Conservation (phyloP, 768 basidiomycete species). For the Russula sp. region DNA sequence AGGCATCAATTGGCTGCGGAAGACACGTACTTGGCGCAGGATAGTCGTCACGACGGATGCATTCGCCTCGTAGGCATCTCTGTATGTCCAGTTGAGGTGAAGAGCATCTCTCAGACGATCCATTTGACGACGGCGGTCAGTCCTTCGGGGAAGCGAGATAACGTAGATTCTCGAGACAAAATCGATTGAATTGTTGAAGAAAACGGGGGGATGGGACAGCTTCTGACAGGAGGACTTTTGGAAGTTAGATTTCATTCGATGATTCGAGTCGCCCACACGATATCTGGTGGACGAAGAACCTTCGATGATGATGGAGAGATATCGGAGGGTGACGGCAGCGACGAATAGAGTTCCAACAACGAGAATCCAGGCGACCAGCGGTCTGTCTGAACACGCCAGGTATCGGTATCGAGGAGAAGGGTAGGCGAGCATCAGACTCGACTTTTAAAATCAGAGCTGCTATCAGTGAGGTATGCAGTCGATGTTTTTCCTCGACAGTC, state of each 20-base stretch:
- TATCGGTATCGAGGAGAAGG: background rate
- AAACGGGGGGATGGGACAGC: background rate
- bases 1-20: slow-evolving; percentile 41
- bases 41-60: slow-evolving; percentile 43
- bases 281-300: background rate
- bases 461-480: background rate
- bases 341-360: background rate
- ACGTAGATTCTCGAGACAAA: slow-evolving; percentile 50
- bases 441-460: background rate
- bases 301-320: slow-evolving; percentile 1
- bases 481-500: background rate
- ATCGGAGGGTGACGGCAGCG: slow-evolving; percentile 4
- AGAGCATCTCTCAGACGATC: slow-evolving; percentile 49
- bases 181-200: slow-evolving; percentile 35
- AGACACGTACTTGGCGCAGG: slow-evolving; percentile 42
- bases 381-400: background rate
- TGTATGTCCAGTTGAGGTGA: slow-evolving; percentile 51
- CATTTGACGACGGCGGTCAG: slow-evolving; percentile 58
- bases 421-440: background rate
- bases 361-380: slow-evolving; percentile 2
- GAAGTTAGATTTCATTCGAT: background rate
- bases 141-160: slow-evolving; percentile 55
- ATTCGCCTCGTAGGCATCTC: slow-evolving; percentile 47
- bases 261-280: background rate
- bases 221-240: background rate